Conservation (phyloP, 768 basidiomycete genomes). For the Leccinum fibrillosum region DNA sequence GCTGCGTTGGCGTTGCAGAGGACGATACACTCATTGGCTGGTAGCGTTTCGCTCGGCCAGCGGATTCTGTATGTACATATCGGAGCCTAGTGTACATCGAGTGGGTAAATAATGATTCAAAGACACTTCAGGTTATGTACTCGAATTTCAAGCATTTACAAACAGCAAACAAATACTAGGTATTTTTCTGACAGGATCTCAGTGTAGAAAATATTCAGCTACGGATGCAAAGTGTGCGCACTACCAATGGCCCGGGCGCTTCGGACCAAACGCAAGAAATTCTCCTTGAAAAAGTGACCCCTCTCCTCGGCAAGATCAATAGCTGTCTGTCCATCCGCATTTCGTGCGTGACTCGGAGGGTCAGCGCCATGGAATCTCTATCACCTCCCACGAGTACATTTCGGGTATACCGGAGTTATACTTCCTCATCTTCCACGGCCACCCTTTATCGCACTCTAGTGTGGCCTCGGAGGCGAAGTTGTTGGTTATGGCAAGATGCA, state of each 20-base stretch:
- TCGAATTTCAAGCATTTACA: too few species aligned
- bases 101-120: too few species aligned
- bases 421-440: not conserved
- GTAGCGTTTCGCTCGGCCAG: too few species aligned
- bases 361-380: not conserved
- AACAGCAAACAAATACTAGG: too few species aligned
- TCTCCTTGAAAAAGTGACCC: not conserved
- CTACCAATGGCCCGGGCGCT: not conserved
- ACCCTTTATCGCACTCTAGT: not conserved
- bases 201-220: not conserved
- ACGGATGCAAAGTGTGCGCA: not conserved
- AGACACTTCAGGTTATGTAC: too few species aligned
- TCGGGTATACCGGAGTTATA: too few species aligned
- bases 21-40: too few species aligned
- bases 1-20: too few species aligned
- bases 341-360: not conserved
- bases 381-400: too few species aligned
- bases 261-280: slow-evolving; percentile 4
- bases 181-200: too few species aligned
- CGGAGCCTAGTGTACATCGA: too few species aligned
- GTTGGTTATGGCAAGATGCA: not conserved
- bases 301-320: not conserved
- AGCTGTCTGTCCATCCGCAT: not conserved
- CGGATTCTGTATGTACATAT: too few species aligned
- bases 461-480: not conserved